phyloP scores from a whole-genome alignment of 176 grass and related monocot genomes.

The Rhynchospora tenuis region DNA sequence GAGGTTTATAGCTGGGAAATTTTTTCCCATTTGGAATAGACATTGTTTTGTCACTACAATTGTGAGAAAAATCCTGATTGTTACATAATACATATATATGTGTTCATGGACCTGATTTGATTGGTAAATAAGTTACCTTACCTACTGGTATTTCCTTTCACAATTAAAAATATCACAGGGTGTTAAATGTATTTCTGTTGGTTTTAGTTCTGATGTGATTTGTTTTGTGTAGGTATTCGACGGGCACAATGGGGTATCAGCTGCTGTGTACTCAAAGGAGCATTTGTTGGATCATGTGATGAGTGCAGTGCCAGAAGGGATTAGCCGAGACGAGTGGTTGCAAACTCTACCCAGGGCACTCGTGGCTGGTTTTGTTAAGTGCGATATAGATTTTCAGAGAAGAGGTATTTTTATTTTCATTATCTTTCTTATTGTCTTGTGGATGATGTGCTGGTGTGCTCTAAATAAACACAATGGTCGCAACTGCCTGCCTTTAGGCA shows the following conservation, averaged over 20 bases:
- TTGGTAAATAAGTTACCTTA: neutral
- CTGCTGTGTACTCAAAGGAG: slow-evolving; percentile 91
- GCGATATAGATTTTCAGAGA: slow-evolving; percentile 90
- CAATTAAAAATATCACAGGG: neutral
- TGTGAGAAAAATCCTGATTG: neutral
- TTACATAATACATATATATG: neutral
- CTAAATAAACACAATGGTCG: neutral
- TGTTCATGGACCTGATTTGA: neutral
- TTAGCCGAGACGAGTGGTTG: slow-evolving; percentile 77
- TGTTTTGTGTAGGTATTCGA: slow-evolving; percentile 67
- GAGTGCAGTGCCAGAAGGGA: slow-evolving; percentile 82
- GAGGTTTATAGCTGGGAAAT: neutral
- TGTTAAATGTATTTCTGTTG: neutral
- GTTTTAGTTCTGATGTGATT: slow-evolving; percentile 23
- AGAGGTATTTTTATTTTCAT: slow-evolving; percentile 42
- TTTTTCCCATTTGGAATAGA: neutral
- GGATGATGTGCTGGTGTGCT: neutral
- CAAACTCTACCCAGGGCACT: slow-evolving; percentile 76
- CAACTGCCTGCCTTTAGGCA: neutral
- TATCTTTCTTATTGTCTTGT: neutral
- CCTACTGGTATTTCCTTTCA: neutral
- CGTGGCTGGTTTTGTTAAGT: slow-evolving; percentile 93
- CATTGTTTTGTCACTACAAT: neutral
- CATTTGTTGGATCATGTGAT: slow-evolving; percentile 87
- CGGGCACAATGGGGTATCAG: slow-evolving; percentile 89